Percentiles rank a stretch among this genome's conserved stretches.
These are phyloP conservation scores for Scheffersomyces cryptocercus DNA, from an alignment of 1,139 yeast species.

Conservation along the genomic window DNA sequence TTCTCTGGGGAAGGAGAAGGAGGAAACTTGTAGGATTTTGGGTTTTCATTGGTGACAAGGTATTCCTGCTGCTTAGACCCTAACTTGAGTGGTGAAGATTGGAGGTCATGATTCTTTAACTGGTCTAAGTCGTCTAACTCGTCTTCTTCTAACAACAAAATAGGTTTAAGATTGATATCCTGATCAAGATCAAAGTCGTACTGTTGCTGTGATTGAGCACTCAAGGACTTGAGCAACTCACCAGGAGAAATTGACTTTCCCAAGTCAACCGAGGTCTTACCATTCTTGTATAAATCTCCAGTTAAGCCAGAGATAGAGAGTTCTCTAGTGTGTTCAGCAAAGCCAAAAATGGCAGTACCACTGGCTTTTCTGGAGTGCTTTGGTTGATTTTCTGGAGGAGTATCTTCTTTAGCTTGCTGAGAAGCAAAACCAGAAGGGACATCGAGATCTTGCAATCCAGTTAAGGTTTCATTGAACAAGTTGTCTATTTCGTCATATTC, in stretches of 20 bases:
- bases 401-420: conserved; percentile 1
- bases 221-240: conserved; percentile 28
- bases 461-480: conserved; percentile 44
- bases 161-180: conserved; percentile 16
- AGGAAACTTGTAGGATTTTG: conserved; percentile 52
- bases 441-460: conserved; percentile 52
- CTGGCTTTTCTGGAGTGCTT: conserved; percentile 44
- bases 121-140: conserved; percentile 22
- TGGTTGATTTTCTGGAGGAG: conserved; percentile 5
- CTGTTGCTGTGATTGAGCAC: conserved; percentile 7
- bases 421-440: conserved; percentile 36
- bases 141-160: conserved; percentile 30
- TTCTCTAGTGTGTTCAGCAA: conserved; percentile 53
- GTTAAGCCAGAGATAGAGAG: conserved; percentile 47
- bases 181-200: conserved; percentile 19
- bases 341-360: conserved; percentile 69
- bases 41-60: conserved; percentile 40
- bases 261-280: conserved; percentile 20
- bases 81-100: conserved; percentile 9
- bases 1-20: conserved; percentile 32
- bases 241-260: conserved; percentile 38
- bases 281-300: conserved; percentile 19
- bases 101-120: conserved; percentile 8
- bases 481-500: conserved; percentile 41
- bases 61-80: conserved; percentile 28